Percentiles rank a stretch among this genome's conserved stretches.
phyloP scores from a whole-genome alignment of 2,329 filamentous ascomycete species.

The Exserohilum turcica region DNA sequence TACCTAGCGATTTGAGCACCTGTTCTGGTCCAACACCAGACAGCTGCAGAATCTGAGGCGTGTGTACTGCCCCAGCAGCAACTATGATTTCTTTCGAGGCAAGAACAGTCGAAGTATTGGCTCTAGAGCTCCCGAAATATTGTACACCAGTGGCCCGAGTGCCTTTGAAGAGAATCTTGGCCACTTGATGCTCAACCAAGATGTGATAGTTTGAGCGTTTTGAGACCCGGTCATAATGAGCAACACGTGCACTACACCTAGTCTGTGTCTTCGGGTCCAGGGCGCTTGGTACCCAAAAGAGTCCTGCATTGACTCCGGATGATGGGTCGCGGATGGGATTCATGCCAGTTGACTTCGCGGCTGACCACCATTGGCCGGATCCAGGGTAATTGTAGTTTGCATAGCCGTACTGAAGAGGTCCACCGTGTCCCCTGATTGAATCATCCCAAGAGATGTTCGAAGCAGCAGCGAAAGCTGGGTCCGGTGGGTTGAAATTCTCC shows the following conservation, averaged over 20 bases:
- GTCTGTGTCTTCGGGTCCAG: conserved; percentile 32
- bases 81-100: conserved; percentile 60
- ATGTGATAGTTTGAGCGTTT: conserved; percentile 39
- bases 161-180: conserved; percentile 23
- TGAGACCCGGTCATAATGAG: conserved; percentile 39
- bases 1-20: conserved; percentile 16
- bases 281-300: background rate
- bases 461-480: conserved; percentile 16
- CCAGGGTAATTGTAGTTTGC: conserved; percentile 33
- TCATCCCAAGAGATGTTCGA: conserved; percentile 30
- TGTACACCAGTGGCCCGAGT: conserved; percentile 27
- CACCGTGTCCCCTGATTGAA: conserved; percentile 25
- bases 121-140: conserved; percentile 10
- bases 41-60: conserved; percentile 66
- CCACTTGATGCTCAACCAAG: conserved; percentile 25
- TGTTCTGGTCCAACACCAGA: conserved; percentile 60
- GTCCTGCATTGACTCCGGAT: background rate
- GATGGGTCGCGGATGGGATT: background rate
- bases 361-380: conserved; percentile 15
- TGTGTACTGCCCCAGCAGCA: conserved; percentile 62
- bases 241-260: conserved; percentile 36
- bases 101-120: conserved; percentile 8
- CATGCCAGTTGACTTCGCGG: background rate
- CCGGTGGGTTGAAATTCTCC: conserved; percentile 28
- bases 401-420: conserved; percentile 31